A percentile compares a stretch with the other conserved stretches of the same genome.
phyloP scores from a whole-genome alignment of 2,329 filamentous ascomycete genomes.

The Aspergillus ochraceoroseus region DNA sequence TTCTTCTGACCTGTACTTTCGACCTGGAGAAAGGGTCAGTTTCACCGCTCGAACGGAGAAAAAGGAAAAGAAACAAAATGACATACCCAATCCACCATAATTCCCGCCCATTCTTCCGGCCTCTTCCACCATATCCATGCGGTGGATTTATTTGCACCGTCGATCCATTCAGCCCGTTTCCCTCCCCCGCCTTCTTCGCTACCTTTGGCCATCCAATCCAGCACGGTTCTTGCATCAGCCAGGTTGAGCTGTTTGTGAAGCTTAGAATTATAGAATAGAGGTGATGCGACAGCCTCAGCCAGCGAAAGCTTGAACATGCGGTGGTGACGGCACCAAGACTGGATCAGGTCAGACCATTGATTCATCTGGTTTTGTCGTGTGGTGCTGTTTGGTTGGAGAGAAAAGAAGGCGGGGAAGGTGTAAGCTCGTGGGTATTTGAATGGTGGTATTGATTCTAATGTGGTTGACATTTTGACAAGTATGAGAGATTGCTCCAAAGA shows the following conservation, averaged over 20 bases:
- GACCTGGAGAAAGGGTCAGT: constrained; percentile 39
- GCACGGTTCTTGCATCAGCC: constrained; percentile 50
- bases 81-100: constrained; percentile 65
- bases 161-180: constrained; percentile 57
- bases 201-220: constrained; percentile 53
- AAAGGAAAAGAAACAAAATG: not conserved
- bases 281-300: constrained; percentile 55
- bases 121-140: constrained; percentile 80
- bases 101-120: constrained; percentile 82
- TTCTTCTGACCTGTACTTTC: constrained; percentile 87
- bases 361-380: constrained; percentile 53
- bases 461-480: constrained; percentile 3
- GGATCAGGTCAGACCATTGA: constrained; percentile 83
- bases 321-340: constrained; percentile 74
- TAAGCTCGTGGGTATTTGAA: constrained; percentile 43
- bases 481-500: not conserved
- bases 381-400: constrained; percentile 44
- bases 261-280: constrained; percentile 51
- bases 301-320: constrained; percentile 71
- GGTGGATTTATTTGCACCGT: constrained; percentile 48
- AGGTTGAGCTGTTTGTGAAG: constrained; percentile 47
- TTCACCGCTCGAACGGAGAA: not conserved
- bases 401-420: constrained; percentile 53
- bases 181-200: constrained; percentile 46
- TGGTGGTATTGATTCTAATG: constrained; percentile 19